Base-by-base conservation (phyloP, 2,329 filamentous ascomycete genomes). In the Cladosporium halotolerans region DNA sequence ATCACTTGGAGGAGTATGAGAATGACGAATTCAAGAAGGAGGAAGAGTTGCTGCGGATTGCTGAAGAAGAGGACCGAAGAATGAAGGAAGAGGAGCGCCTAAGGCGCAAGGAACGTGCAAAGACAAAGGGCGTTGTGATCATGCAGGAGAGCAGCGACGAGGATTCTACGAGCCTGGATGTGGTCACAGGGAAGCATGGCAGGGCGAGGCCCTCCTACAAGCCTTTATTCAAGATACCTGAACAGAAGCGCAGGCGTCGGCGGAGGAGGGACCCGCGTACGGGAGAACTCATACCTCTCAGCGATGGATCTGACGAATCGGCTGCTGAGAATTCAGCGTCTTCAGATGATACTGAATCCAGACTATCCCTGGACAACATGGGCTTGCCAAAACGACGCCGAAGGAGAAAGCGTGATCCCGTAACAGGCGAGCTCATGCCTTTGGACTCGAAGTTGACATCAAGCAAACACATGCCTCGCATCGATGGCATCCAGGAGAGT, bases 1-100 rank as follows among this genome's bases (percentile, higher is more conserved):
- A 60, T 31, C 62, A 68, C 33, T 55, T 69, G 18, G 68, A 70
- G 52, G 59, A 58, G 2, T 70, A 60, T 45, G 68, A 70, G 48
- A 63, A 67, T 51, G 45, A 54, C 34, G 55, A 58, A 18, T 70
- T 70, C 55, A 58, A 57, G 8, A 57, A 63, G 28, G 64, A 67
- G 45, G 49, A 53, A 2, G 62, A 63, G 32, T 49, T 60, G 2
- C 39, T 57, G 31, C 54, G 52, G 10, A 57, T 62, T 34, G 59
- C 56, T 2, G 60, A 62, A 34, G 57, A 54, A n/a, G 63, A 63
- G 45, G 53, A 59, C 10, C 57, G 58, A 40, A 52, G 52, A 5
- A 38, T 52, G 19, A 46, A 44, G 16, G 42, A 56, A 5, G 46
- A 57, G 14, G 46, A 46, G 2, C 54, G 53, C 11, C 45, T 42